These are phyloP conservation scores for Medicago lupulina DNA, from an alignment of 306 rosid genomes.

Conservation along the genomic window DNA sequence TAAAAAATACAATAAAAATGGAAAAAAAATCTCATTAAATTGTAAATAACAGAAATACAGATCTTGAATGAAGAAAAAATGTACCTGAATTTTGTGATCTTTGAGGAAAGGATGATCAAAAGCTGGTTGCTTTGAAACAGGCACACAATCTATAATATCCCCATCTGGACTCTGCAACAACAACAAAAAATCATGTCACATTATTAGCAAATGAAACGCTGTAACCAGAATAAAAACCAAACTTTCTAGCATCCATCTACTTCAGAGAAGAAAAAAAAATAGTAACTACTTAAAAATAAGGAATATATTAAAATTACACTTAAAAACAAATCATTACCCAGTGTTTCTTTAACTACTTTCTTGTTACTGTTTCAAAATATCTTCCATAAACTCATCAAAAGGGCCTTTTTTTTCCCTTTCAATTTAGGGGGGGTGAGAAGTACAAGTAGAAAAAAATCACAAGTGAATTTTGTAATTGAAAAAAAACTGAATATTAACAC, in stretches of 20 bases:
- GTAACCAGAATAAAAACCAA: constrained; percentile 16
- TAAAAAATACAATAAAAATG: constrained; percentile 5
- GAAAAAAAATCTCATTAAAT: neutral
- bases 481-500: constrained; percentile 8
- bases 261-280: neutral
- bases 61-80: constrained; percentile 37
- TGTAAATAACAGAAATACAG: neutral
- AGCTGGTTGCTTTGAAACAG: constrained; percentile 86
- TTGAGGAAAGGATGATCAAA: constrained; percentile 96
- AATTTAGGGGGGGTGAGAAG: neutral
- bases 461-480: neutral
- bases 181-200: constrained; percentile 34
- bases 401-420: constrained; percentile 27
- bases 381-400: constrained; percentile 34
- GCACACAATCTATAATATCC: constrained; percentile 88
- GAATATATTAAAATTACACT: neutral
- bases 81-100: constrained; percentile 95
- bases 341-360: constrained; percentile 34
- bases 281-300: constrained; percentile 10
- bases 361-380: constrained; percentile 34
- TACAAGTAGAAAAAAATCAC: neutral
- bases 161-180: constrained; percentile 95
- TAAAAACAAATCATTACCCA: constrained; percentile 36
- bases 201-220: constrained; percentile 24
- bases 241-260: neutral